Base-by-base conservation (phyloP, 1,139 yeast species). In the Trichomonascaceae sp. region DNA sequence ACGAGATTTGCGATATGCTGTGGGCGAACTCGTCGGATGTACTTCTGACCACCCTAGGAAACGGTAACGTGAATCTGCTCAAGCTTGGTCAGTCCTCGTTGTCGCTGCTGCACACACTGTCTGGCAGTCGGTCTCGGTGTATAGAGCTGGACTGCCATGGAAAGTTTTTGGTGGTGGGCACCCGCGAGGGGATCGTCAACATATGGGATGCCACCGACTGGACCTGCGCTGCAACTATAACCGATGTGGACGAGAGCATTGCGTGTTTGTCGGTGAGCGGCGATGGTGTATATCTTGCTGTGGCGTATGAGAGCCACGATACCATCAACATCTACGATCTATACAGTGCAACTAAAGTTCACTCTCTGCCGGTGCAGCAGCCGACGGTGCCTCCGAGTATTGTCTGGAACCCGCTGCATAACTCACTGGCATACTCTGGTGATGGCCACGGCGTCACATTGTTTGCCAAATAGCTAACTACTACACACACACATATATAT, bases 141-240 rank as follows among this genome's bases (percentile, higher is more conserved):
- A 41, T 76, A 8, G 59, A 60, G 6, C 58, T 75, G 35, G 85
- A 76, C 44, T 78, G 81, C 1, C 50, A 64, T 35, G 89, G 82
- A 0, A 48, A 57, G 16, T 69, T 56, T 43, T 44, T 78, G 9
- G 68, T 71, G 1, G 68, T 68, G 3, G 89, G 84, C 0, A 65
- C 79, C n/a, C 67, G 69, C 34, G 89, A 79, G 46, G 89, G 89
- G 4, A 65, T 74, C 20, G 67, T 77, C n/a, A 65, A 76, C 16
- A 35, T 75, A 9, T 79, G 85, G 82, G 62, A 64, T 29, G 51
- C 71, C 5, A 41, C 53, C 2, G 62, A 66, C 14, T 57, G 76
- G 57, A 56, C 66, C 17, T 65, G 73, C 35, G 45, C 52, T 15
- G 51, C 54, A 26, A 67, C 71, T 0, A 56, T 75, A 13, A 52